Evolutionary conservation across 192 early-diverging fungal species (phyloP).

Genomic region (Nowakowskiella sp.): DNA sequence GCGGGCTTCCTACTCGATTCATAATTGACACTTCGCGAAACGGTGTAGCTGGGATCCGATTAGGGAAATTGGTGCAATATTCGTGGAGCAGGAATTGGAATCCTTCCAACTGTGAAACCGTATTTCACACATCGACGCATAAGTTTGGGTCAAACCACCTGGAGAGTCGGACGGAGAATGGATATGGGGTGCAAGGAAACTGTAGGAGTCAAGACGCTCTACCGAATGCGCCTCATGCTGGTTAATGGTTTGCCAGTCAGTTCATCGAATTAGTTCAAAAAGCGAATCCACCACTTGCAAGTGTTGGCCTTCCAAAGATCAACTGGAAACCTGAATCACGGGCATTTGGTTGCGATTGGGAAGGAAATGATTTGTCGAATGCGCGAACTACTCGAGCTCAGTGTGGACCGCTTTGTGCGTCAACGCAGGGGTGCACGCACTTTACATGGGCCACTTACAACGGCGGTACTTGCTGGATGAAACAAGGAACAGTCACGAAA

Average conservation of each 20-base stretch:
- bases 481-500: conserved; percentile 1
- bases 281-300: conserved; percentile 33
- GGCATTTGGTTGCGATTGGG: background rate
- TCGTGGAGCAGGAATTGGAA: conserved; percentile 24
- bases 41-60: conserved; percentile 17
- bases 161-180: no score
- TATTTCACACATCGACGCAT: no score
- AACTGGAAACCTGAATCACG: background rate
- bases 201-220: conserved; percentile 15
- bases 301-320: no score
- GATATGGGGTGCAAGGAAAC: conserved; percentile 18
- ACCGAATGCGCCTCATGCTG: conserved; percentile 29
- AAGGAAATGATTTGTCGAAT: background rate
- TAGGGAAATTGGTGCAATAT: conserved; percentile 32
- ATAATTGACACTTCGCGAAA: conserved; percentile 23
- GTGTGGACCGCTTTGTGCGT: background rate
- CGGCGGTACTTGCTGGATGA: conserved; percentile 18
- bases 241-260: conserved; percentile 37
- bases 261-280: conserved; percentile 37
- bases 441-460: conserved; percentile 11
- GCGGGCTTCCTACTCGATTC: conserved; percentile 25
- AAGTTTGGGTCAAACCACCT: no score
- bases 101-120: conserved; percentile 7
- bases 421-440: conserved; percentile 6
- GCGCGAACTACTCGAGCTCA: background rate